Conservation (phyloP, 495 filamentous ascomycete genomes). For the Podospora anserina region DNA sequence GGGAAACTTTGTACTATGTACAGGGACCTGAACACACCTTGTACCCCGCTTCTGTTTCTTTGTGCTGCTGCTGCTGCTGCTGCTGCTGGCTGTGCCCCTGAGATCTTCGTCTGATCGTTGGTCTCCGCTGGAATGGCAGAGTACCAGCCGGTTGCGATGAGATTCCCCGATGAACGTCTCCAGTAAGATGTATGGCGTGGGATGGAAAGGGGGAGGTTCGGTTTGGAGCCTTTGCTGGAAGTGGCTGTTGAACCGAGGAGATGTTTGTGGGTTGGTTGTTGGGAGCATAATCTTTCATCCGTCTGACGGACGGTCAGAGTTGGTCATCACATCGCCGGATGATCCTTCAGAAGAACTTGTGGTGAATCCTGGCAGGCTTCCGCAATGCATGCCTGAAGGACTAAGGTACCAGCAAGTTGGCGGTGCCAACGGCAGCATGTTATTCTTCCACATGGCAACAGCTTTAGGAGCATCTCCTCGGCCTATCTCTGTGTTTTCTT, state of each 20-base stretch:
- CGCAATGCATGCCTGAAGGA: neutral
- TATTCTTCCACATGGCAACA: neutral
- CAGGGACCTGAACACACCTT: neutral
- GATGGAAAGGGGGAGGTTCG: neutral
- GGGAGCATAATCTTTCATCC: neutral
- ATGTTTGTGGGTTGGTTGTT: neutral
- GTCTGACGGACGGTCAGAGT: neutral
- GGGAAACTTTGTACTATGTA: neutral
- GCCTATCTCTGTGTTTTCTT: too few relatives aligned
- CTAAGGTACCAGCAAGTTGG: too few relatives aligned
- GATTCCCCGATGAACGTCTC: neutral
- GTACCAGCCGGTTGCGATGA: neutral
- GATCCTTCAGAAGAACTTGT: neutral
- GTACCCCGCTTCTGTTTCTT: neutral
- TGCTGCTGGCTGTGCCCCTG: neutral
- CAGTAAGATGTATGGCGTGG: neutral
- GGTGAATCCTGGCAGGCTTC: neutral
- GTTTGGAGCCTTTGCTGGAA: conserved; percentile 1
- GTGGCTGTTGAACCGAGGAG: neutral
- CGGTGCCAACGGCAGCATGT: neutral
- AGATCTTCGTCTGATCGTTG: conserved; percentile 20
- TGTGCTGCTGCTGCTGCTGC: neutral
- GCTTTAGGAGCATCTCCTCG: neutral
- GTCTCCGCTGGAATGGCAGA: neutral
- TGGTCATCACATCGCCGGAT: neutral